Evolutionary conservation across 164 flowering plant genomes (phyloP).

Genomic region (Umbilicus rupestris): DNA sequence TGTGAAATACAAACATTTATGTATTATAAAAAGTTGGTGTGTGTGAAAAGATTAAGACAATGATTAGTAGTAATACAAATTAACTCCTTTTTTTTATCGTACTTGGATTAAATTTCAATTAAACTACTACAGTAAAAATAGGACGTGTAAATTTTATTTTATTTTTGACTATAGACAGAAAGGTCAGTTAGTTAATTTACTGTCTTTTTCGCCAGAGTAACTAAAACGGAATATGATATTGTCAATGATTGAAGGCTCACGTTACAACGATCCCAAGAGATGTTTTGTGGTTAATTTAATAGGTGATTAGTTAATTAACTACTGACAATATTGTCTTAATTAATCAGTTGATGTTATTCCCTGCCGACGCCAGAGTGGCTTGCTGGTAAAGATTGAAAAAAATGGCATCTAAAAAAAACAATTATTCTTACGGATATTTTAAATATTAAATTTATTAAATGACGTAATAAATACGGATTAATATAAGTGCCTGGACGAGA

Average conservation of each 20-base stretch:
- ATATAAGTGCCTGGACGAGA: too few species aligned
- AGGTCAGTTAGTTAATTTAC: too few species aligned
- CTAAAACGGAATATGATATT: not conserved
- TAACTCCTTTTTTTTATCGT: not conserved
- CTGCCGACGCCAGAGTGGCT: slow-evolving; percentile 6
- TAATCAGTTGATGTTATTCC: not conserved
- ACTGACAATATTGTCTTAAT: not conserved
- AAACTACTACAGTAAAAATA: too few species aligned
- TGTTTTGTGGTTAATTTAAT: not conserved
- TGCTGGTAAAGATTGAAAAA: not conserved
- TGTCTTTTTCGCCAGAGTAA: too few species aligned
- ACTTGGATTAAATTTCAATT: too few species aligned
- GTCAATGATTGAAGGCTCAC: slow-evolving; percentile 5
- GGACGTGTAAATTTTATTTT: too few species aligned
- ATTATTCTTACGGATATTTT: not conserved
- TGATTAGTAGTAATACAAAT: not conserved
- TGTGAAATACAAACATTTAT: not conserved
- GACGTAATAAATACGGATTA: too few species aligned
- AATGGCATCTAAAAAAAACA: not conserved
- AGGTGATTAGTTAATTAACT: not conserved
- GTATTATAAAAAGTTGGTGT: not conserved
- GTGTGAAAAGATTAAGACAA: not conserved
- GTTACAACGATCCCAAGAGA: slow-evolving; percentile 6
- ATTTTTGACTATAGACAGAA: too few species aligned
- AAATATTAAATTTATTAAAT: too few species aligned